Conservation (phyloP, 2,329 filamentous ascomycete genomes). For the Colletotrichum coccodes region DNA sequence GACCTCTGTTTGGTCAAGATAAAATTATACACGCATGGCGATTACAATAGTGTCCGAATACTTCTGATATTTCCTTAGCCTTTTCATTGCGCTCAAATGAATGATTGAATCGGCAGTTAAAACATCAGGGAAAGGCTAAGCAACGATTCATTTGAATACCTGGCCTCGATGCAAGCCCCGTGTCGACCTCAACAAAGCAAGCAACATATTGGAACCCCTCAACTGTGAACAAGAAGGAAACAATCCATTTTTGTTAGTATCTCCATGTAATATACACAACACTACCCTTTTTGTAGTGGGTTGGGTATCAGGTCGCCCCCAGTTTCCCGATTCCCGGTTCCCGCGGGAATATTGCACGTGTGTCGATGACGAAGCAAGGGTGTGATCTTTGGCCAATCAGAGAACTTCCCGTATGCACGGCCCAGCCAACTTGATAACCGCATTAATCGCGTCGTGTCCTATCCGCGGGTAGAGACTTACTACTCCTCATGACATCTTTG, state of each 20-base stretch:
- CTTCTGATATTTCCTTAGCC: background rate
- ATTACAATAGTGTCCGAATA: background rate
- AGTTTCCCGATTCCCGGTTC: background rate
- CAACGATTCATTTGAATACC: too few relatives aligned
- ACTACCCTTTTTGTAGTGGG: background rate
- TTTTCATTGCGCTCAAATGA: background rate
- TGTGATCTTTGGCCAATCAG: background rate
- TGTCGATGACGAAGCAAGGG: too few relatives aligned
- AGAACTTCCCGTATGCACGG: background rate
- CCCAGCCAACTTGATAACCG: background rate
- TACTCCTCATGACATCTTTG: background rate
- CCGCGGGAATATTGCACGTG: background rate
- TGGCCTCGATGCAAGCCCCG: background rate
- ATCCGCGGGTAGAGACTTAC: conserved; percentile 1
- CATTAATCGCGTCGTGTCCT: background rate
- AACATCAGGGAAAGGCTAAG: too few relatives aligned
- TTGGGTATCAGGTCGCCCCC: background rate
- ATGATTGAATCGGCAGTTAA: too few relatives aligned
- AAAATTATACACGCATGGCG: background rate
- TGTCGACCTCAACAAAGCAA: background rate
- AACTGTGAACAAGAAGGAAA: background rate
- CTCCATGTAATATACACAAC: background rate
- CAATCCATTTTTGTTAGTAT: background rate
- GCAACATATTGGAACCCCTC: background rate
- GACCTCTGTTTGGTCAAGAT: background rate